phyloP scores from a whole-genome alignment of 2,329 filamentous ascomycete genomes.

The Xylaria sp. region DNA sequence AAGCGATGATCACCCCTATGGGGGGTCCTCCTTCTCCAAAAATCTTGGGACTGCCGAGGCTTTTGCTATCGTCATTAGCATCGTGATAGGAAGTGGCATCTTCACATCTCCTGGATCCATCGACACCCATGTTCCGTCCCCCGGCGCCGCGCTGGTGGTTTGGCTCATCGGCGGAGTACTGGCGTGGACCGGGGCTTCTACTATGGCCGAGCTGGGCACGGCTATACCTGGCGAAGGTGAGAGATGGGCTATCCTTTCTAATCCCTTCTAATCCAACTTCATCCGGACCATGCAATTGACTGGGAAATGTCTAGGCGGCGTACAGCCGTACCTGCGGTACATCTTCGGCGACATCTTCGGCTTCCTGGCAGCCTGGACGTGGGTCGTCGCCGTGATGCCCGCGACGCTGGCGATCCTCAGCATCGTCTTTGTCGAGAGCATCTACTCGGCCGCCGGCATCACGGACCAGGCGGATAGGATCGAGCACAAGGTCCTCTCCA shows the following conservation, averaged over 20 bases:
- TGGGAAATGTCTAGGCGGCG: slow-evolving; percentile 59
- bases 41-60: slow-evolving; percentile 50
- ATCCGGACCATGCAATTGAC: slow-evolving; percentile 8
- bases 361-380: slow-evolving; percentile 74
- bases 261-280: background rate
- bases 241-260: slow-evolving; percentile 9
- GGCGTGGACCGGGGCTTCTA: slow-evolving; percentile 72
- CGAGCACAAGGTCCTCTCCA: slow-evolving; percentile 63
- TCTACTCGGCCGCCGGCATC: slow-evolving; percentile 64
- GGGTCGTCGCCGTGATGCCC: slow-evolving; percentile 73
- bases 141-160: slow-evolving; percentile 66
- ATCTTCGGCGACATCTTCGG: slow-evolving; percentile 70
- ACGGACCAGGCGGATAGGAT: slow-evolving; percentile 56
- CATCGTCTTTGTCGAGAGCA: slow-evolving; percentile 71
- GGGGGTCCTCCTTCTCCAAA: slow-evolving; percentile 46
- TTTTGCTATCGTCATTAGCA: slow-evolving; percentile 70
- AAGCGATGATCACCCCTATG: slow-evolving; percentile 22
- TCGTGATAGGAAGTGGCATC: slow-evolving; percentile 73
- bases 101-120: slow-evolving; percentile 73
- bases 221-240: slow-evolving; percentile 70
- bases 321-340: slow-evolving; percentile 71
- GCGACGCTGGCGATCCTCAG: slow-evolving; percentile 72
- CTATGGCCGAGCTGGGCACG: slow-evolving; percentile 71
- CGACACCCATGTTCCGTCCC: slow-evolving; percentile 71
- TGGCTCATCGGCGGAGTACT: slow-evolving; percentile 72